phyloP scores from a whole-genome alignment of 192 early-diverging fungal genomes.

The Coemansia reversa region DNA sequence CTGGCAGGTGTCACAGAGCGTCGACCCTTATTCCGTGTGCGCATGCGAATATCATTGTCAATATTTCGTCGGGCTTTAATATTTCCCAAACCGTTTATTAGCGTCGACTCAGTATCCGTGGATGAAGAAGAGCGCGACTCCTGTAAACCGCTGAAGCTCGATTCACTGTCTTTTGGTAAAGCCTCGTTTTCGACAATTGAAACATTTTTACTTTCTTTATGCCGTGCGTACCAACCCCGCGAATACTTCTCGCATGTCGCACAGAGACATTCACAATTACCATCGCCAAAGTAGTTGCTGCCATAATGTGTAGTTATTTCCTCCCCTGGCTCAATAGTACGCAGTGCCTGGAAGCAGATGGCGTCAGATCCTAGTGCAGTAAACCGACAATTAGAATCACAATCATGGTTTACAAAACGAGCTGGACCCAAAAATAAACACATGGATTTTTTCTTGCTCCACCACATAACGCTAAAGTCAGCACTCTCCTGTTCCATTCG shows the following conservation, averaged over 20 bases:
- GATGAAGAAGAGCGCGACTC: conserved; percentile 11
- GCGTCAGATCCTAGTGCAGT: conserved; percentile 47
- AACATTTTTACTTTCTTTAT: not conserved
- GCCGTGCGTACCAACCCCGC: conserved; percentile 39
- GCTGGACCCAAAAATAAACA: conserved; percentile 71
- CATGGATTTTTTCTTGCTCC: conserved; percentile 55
- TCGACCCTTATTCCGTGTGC: conserved; percentile 45
- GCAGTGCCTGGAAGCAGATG: conserved; percentile 66
- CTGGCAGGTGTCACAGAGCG: conserved; percentile 33
- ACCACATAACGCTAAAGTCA: conserved; percentile 72
- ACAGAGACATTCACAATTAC: conserved; percentile 71
- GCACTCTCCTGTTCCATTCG: conserved; percentile 34
- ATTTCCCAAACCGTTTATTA: not conserved
- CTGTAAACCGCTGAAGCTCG: not conserved
- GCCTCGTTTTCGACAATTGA: not conserved
- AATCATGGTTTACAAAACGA: conserved; percentile 77
- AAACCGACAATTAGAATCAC: conserved; percentile 62
- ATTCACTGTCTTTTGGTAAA: not conserved
- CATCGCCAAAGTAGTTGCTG: conserved; percentile 64
- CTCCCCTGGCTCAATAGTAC: conserved; percentile 64
- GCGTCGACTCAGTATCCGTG: conserved; percentile 26
- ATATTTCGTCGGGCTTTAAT: not conserved
- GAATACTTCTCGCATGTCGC: conserved; percentile 66
- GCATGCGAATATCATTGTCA: conserved; percentile 9
- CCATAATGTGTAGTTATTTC: conserved; percentile 72